Evolutionary conservation across 257 asterid genomes (phyloP).

Genomic region (Nicotiana benthamiana): DNA sequence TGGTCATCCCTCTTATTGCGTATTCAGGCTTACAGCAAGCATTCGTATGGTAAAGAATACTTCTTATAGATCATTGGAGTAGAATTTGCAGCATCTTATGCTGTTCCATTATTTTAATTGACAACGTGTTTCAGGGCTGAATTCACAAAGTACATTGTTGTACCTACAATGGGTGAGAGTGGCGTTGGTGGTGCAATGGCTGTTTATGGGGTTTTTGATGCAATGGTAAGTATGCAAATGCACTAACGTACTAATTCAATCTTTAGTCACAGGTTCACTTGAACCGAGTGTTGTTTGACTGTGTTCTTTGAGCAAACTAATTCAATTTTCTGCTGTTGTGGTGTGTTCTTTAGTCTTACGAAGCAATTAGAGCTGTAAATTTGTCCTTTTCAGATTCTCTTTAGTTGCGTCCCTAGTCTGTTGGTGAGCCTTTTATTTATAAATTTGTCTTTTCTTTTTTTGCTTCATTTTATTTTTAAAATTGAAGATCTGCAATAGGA

Average conservation of each 20-base stretch:
- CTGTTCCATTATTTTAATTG: not conserved
- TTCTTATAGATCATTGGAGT: not conserved
- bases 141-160: conserved; percentile 78
- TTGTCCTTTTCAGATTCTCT: not conserved
- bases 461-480: not conserved
- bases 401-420: not conserved
- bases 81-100: not conserved
- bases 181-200: conserved; percentile 99
- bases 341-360: not conserved
- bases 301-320: not conserved
- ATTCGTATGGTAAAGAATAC: conserved; percentile 67
- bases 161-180: conserved; percentile 80
- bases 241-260: not conserved
- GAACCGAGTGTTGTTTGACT: not conserved
- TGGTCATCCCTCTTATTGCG: conserved; percentile 80
- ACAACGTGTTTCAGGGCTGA: conserved; percentile 55
- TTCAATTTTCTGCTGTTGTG: not conserved
- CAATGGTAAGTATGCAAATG: conserved; percentile 52
- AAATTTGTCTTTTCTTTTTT: not conserved
- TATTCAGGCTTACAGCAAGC: conserved; percentile 96
- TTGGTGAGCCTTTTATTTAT: not conserved
- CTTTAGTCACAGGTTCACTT: not conserved
- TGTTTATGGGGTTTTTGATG: conserved; percentile 81
- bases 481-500: not conserved
- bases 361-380: not conserved